Percentiles rank a stretch among this genome's conserved stretches.
These are phyloP conservation scores for Vitis hybrid DNA, from an alignment of 177 flowering plant species.

Conservation along the genomic window DNA sequence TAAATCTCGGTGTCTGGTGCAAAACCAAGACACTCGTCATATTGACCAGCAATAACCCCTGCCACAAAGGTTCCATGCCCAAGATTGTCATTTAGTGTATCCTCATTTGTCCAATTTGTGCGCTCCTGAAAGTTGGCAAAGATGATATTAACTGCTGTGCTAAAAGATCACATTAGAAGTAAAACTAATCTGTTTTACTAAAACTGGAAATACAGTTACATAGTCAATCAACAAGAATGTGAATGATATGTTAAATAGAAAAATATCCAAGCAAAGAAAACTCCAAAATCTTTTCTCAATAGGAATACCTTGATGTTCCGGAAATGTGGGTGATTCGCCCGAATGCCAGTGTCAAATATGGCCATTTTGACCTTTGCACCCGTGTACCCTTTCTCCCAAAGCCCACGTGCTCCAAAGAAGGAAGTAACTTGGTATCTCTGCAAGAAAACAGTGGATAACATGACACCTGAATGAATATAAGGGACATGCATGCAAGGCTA, in stretches of 20 bases:
- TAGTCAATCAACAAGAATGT: background rate
- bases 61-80: slow-evolving; percentile 99
- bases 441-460: slow-evolving; percentile 7
- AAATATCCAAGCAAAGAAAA: background rate
- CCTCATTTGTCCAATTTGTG: slow-evolving; percentile 97
- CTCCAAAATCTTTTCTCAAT: background rate
- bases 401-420: slow-evolving; percentile 85
- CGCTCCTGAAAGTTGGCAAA: slow-evolving; percentile 61
- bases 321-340: slow-evolving; percentile 92
- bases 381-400: slow-evolving; percentile 87
- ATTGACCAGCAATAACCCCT: slow-evolving; percentile 94
- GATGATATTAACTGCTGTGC: background rate
- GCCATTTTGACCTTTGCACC: slow-evolving; percentile 98
- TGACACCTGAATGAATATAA: background rate
- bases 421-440: slow-evolving; percentile 98
- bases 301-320: slow-evolving; percentile 84
- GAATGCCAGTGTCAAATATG: slow-evolving; percentile 95
- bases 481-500: background rate
- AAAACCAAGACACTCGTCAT: slow-evolving; percentile 92
- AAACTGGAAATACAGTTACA: background rate
- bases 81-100: slow-evolving; percentile 95
- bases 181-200: background rate
- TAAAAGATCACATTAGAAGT: background rate
- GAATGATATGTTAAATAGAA: background rate
- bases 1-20: slow-evolving; percentile 97